Conservation (phyloP, 257 asterid genomes). For the Ilex asprella region DNA sequence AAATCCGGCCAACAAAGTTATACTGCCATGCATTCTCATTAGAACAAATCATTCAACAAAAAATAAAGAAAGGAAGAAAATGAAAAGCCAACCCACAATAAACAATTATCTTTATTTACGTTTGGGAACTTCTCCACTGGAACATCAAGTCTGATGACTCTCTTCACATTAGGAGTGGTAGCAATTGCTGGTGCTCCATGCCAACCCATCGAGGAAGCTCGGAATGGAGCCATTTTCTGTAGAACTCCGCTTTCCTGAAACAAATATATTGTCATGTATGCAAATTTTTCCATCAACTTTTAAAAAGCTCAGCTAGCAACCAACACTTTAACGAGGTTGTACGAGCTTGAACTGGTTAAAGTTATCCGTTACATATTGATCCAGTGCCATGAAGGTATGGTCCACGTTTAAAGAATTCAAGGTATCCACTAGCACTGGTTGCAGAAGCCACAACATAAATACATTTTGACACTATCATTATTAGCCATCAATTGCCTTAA, state of each 20-base stretch:
- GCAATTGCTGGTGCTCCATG: conserved; percentile 42
- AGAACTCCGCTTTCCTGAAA: conserved; percentile 54
- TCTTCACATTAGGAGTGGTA: conserved; percentile 54
- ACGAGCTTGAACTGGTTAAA: no score
- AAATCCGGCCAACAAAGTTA: conserved; percentile 79
- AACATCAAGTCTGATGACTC: conserved; percentile 69
- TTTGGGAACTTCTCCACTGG: conserved; percentile 72
- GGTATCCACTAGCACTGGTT: no score
- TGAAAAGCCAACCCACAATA: conserved; percentile 1
- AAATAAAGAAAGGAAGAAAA: conserved; percentile 6
- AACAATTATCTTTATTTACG: conserved; percentile 31
- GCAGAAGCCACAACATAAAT: no score
- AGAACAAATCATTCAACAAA: conserved; percentile 8
- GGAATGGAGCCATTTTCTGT: conserved; percentile 55
- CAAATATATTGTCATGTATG: conserved; percentile 6
- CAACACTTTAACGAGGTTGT: no score
- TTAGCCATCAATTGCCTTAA: no score
- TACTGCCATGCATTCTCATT: conserved; percentile 40
- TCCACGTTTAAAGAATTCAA: no score
- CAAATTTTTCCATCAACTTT: neutral
- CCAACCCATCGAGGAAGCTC: conserved; percentile 49
- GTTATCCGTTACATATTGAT: no score
- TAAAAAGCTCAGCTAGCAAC: no score
- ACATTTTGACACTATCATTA: no score
- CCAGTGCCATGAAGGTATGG: no score